Conservation (phyloP, 768 basidiomycete species). For the Polyporus arcularius region DNA sequence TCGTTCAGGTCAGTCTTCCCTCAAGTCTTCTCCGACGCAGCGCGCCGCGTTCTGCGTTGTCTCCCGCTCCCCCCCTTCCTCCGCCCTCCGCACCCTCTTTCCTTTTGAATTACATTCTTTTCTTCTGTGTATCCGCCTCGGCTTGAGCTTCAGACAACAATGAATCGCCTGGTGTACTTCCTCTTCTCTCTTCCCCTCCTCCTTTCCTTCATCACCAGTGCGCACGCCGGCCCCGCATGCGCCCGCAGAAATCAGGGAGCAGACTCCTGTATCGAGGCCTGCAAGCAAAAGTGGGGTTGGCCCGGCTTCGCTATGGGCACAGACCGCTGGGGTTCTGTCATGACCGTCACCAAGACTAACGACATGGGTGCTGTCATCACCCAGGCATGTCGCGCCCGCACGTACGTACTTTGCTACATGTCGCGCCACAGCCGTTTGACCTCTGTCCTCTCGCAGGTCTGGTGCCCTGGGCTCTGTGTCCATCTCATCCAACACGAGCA, state of each 20-base stretch:
- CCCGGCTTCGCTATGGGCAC: constrained; percentile 49
- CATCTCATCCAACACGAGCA: constrained; percentile 9
- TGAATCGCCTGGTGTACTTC: constrained; percentile 28
- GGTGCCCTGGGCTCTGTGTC: constrained; percentile 1
- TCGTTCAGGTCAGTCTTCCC: not conserved
- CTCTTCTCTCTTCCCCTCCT: constrained; percentile 26
- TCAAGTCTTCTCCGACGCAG: constrained; percentile 19
- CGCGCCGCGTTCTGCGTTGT: constrained; percentile 14
- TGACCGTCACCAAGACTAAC: constrained; percentile 38
- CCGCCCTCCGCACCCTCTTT: constrained; percentile 11
- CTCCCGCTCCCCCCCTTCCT: constrained; percentile 7
- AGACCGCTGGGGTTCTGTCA: constrained; percentile 52
- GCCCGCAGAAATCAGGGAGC: constrained; percentile 24
- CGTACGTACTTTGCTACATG: not conserved
- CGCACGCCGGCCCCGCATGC: constrained; percentile 29
- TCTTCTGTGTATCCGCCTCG: constrained; percentile 3
- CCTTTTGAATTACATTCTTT: constrained; percentile 26
- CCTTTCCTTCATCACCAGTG: constrained; percentile 23
- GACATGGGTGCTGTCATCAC: constrained; percentile 39
- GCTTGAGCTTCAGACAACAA: constrained; percentile 7
- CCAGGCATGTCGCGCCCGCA: constrained; percentile 40
- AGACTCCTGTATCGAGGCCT: constrained; percentile 22
- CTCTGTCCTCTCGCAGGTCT: not conserved
- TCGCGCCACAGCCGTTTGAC: not conserved
- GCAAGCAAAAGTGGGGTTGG: constrained; percentile 35